phyloP scores from a whole-genome alignment of 2,329 filamentous ascomycete species.

The Nakataea oryzae region DNA sequence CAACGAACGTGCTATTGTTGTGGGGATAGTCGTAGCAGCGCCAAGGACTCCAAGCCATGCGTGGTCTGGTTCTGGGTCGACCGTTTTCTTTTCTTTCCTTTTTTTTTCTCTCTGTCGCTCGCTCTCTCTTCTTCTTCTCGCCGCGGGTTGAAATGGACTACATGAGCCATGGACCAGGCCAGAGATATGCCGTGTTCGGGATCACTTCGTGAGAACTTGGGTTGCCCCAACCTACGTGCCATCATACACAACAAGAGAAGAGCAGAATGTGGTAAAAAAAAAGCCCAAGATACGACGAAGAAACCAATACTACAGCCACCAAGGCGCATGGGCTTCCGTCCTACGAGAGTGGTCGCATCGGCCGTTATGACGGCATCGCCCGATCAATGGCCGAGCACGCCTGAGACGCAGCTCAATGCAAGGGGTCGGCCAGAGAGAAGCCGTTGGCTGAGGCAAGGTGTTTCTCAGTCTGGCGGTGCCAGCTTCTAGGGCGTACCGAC shows the following conservation, averaged over 20 bases:
- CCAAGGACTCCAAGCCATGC: neutral
- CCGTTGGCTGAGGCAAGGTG: neutral
- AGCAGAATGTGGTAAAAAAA: neutral
- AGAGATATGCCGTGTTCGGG: slow-evolving; percentile 4
- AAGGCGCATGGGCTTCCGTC: neutral
- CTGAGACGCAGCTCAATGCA: neutral
- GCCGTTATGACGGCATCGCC: neutral
- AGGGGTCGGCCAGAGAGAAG: neutral
- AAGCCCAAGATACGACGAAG: no score
- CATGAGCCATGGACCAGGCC: neutral
- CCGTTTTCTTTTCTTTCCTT: neutral
- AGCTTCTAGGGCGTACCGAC: neutral
- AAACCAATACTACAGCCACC: neutral
- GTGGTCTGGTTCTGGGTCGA: neutral
- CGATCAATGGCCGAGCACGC: neutral
- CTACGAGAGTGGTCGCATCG: slow-evolving; percentile 6
- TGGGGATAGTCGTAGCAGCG: neutral
- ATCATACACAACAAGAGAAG: neutral
- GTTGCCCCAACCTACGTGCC: neutral
- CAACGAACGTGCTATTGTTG: neutral
- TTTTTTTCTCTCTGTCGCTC: no score
- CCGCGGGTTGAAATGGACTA: slow-evolving; percentile 1
- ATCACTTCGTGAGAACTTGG: neutral
- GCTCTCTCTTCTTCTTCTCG: no score
- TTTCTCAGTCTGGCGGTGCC: neutral